Conservation (phyloP, 1,284 basidiomycete genomes). For the Boletellus deceptivus region DNA sequence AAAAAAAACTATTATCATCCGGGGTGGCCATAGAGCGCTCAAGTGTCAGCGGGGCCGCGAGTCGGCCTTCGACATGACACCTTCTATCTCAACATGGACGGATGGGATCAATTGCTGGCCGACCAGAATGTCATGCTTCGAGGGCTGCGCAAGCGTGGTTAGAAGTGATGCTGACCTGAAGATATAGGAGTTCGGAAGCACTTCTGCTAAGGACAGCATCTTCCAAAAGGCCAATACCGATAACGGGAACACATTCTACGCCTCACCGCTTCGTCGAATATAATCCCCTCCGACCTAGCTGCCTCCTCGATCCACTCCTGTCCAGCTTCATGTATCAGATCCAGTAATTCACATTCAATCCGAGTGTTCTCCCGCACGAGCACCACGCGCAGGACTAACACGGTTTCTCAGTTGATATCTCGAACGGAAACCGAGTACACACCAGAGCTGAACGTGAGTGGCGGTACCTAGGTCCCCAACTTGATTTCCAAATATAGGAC, state of each 20-base stretch:
- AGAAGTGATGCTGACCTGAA: no score
- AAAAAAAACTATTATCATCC: no score
- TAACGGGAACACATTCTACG: slow-evolving; percentile 38
- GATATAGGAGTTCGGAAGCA: no score
- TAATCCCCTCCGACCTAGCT: slow-evolving; percentile 48
- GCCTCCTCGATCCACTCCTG: slow-evolving; percentile 47
- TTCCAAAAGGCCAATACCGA: slow-evolving; percentile 10
- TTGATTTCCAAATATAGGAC: slow-evolving; percentile 15
- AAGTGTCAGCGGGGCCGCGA: no score
- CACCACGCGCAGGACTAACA: slow-evolving; percentile 45
- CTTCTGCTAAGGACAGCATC: no score
- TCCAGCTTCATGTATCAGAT: slow-evolving; percentile 41
- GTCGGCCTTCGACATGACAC: no score
- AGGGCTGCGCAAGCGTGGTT: no score
- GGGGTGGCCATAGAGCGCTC: no score
- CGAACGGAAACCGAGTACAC: background rate
- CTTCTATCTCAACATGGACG: no score
- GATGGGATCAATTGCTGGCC: no score
- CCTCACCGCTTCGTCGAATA: slow-evolving; percentile 51
- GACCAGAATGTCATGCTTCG: no score
- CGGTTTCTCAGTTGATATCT: background rate
- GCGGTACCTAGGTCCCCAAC: slow-evolving; percentile 5
- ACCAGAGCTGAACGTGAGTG: slow-evolving; percentile 46
- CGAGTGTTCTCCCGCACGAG: slow-evolving; percentile 42
- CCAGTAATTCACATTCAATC: slow-evolving; percentile 35